Percentiles rank a stretch among this genome's conserved stretches.
phyloP scores from a whole-genome alignment of 1,284 basidiomycete genomes.

The Binderoboletus segoi region DNA sequence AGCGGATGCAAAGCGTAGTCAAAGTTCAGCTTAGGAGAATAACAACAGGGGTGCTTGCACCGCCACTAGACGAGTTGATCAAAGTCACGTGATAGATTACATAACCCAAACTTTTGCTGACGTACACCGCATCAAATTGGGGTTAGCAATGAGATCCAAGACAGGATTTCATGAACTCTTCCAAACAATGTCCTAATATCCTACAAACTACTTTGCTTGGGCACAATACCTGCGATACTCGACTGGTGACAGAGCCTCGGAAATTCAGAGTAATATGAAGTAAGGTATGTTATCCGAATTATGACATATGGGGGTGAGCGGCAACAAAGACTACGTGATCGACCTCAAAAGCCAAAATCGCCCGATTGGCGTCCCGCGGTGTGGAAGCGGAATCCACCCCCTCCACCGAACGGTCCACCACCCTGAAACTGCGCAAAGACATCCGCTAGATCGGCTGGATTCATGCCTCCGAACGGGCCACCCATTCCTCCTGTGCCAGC shows the following conservation, averaged over 20 bases:
- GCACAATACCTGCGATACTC: no score
- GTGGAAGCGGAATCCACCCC: slow-evolving; percentile 31
- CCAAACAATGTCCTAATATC: no score
- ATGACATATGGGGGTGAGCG: neutral
- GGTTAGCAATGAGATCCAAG: no score
- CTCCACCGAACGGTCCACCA: slow-evolving; percentile 29
- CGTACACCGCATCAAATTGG: no score
- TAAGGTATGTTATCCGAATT: slow-evolving; percentile 15
- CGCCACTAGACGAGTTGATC: no score
- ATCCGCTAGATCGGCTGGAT: slow-evolving; percentile 56
- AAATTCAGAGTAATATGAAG: neutral
- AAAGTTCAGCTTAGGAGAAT: neutral
- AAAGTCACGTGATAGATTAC: slow-evolving; percentile 10
- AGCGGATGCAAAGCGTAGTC: neutral
- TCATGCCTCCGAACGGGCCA: slow-evolving; percentile 34
- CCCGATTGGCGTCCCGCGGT: slow-evolving; percentile 5
- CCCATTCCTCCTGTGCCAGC: slow-evolving; percentile 46
- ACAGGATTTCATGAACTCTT: no score
- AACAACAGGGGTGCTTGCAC: slow-evolving; percentile 28
- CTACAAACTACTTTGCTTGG: no score
- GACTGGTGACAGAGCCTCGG: neutral
- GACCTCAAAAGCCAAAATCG: slow-evolving; percentile 27
- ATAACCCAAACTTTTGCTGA: no score
- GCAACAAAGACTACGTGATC: neutral
- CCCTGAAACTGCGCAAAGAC: slow-evolving; percentile 67